Conservation (phyloP, 1,284 basidiomycete genomes). For the Puccinia brachypodii region DNA sequence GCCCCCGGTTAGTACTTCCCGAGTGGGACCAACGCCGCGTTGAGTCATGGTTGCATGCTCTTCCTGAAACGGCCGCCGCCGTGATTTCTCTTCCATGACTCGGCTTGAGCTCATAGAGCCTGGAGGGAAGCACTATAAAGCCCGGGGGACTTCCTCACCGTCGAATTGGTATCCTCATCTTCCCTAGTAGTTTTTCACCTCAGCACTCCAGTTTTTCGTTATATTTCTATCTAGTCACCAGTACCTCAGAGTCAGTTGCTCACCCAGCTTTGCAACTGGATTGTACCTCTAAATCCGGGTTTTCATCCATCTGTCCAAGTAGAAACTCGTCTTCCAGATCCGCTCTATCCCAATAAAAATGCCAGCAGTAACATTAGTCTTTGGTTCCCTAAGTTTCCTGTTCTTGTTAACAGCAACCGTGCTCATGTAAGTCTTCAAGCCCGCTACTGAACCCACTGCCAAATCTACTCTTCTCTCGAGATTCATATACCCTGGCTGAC, state of each 20-base stretch:
- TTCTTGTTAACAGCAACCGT: conserved; percentile 22
- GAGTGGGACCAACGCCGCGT: background rate
- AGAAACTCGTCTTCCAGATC: background rate
- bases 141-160: background rate
- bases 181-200: background rate
- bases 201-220: background rate
- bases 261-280: background rate
- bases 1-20: background rate
- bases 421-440: conserved; percentile 17
- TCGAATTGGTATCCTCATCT: background rate
- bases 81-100: background rate
- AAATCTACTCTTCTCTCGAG: background rate
- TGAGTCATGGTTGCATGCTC: background rate
- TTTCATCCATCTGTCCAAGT: background rate
- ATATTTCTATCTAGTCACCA: conserved; percentile 1
- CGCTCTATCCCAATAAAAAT: conserved; percentile 4
- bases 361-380: conserved; percentile 15
- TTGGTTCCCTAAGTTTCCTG: conserved; percentile 29
- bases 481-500: background rate
- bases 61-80: background rate
- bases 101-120: background rate
- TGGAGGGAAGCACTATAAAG: background rate
- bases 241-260: background rate
- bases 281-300: background rate
- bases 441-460: background rate